Evolutionary conservation across 306 rosid species (phyloP).

Genomic region (Lotus japonicus): DNA sequence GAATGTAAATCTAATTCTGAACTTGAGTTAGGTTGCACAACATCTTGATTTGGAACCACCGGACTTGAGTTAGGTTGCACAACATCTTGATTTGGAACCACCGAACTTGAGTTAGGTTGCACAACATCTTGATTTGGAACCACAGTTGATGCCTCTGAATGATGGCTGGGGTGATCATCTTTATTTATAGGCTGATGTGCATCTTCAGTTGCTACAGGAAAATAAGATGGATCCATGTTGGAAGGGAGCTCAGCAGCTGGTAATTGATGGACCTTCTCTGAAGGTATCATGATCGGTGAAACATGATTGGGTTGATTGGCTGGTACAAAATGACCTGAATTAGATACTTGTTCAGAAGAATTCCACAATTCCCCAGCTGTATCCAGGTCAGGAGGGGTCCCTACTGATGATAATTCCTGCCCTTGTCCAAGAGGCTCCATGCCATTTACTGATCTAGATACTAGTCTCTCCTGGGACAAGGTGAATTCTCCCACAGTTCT

Average conservation of each 20-base stretch:
- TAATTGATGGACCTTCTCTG: constrained; percentile 18
- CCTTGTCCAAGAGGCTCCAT: constrained; percentile 26
- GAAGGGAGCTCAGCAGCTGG: constrained; percentile 24
- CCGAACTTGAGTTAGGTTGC: constrained; percentile 11
- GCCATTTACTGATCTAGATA: constrained; percentile 13
- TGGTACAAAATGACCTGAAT: constrained; percentile 14
- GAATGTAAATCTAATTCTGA: constrained; percentile 7
- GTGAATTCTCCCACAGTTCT: constrained; percentile 12
- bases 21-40: constrained; percentile 8
- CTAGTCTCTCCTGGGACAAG: constrained; percentile 23
- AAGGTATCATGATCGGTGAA: constrained; percentile 22
- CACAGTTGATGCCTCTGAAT: constrained; percentile 9
- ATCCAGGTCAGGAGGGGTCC: constrained; percentile 23
- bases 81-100: too few species aligned
- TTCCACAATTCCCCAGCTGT: constrained; percentile 15
- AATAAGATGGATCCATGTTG: constrained; percentile 6
- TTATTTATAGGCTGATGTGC: constrained; percentile 18
- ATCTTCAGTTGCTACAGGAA: constrained; percentile 12
- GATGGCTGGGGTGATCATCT: neutral
- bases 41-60: constrained; percentile 22
- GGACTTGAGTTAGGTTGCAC: too few species aligned
- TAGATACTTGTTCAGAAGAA: constrained; percentile 16
- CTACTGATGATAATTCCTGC: constrained; percentile 24
- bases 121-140: constrained; percentile 19
- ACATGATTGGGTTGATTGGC: constrained; percentile 12